Conservation (phyloP, 805 yeast genomes). For the Lipomyces oligophaga region DNA sequence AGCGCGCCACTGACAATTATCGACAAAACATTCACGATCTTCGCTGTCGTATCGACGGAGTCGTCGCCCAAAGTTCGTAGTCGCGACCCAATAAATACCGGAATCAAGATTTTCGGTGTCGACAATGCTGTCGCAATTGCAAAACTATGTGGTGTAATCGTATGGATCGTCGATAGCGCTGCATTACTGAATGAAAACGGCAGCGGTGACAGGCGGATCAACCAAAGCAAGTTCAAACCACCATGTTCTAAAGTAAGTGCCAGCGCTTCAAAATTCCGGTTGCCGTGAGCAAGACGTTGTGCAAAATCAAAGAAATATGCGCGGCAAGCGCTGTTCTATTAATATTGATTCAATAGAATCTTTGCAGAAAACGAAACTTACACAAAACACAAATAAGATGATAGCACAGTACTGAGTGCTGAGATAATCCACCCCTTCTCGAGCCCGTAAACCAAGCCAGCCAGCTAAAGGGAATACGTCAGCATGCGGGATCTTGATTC, state of each 20-base stretch:
- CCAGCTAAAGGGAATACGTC: conserved; percentile 32
- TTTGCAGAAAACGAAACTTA: conserved; percentile 4
- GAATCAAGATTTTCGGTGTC: conserved; percentile 54
- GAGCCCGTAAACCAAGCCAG: conserved; percentile 81
- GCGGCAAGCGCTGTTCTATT: conserved; percentile 47
- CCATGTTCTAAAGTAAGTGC: conserved; percentile 70
- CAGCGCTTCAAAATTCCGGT: conserved; percentile 68
- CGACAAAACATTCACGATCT: conserved; percentile 18
- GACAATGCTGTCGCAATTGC: conserved; percentile 67
- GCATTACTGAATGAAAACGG: conserved; percentile 93
- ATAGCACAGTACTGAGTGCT: conserved; percentile 63
- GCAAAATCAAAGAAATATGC: conserved; percentile 58
- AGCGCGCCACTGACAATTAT: conserved; percentile 15
- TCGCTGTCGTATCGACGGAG: conserved; percentile 9
- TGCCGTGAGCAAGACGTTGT: conserved; percentile 52
- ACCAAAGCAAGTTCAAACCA: conserved; percentile 59
- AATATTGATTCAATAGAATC: not conserved
- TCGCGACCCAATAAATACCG: conserved; percentile 28
- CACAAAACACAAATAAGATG: conserved; percentile 72
- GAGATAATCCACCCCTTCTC: conserved; percentile 74
- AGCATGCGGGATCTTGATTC: not conserved
- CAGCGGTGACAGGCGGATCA: conserved; percentile 82
- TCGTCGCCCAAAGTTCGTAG: conserved; percentile 24
- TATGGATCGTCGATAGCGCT: conserved; percentile 84
- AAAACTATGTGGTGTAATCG: conserved; percentile 59